Percentiles rank a stretch among this genome's conserved stretches.
phyloP scores from a whole-genome alignment of 2,329 filamentous ascomycete genomes.

The Diaporthe citri region DNA sequence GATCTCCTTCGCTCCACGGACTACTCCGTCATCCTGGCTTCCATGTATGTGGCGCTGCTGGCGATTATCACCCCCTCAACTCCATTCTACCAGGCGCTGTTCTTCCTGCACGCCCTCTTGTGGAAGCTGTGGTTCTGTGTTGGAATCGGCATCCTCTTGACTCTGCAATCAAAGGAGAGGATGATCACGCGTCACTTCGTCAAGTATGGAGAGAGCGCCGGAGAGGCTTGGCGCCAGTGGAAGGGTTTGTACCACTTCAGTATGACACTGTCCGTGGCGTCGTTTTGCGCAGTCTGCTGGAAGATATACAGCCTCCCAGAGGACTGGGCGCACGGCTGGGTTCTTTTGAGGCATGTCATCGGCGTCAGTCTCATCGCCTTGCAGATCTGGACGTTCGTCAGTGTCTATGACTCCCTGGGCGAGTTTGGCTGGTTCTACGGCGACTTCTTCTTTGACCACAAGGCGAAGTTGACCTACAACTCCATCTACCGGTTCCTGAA shows the following conservation, averaged over 20 bases:
- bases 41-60: constrained; percentile 80
- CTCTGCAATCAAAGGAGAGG: constrained; percentile 89
- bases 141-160: constrained; percentile 87
- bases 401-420: constrained; percentile 94
- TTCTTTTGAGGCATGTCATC: constrained; percentile 87
- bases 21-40: constrained; percentile 81
- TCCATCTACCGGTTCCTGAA: constrained; percentile 99
- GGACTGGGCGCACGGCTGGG: constrained; percentile 89
- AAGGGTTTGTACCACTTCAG: constrained; percentile 95
- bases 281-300: constrained; percentile 92
- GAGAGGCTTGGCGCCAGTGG: constrained; percentile 98
- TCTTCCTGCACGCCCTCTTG: constrained; percentile 81
- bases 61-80: constrained; percentile 84
- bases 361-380: constrained; percentile 84
- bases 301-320: constrained; percentile 93
- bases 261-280: constrained; percentile 89
- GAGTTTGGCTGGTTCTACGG: constrained; percentile 99
- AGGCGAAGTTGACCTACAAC: constrained; percentile 90
- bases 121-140: constrained; percentile 95
- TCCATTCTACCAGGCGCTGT: constrained; percentile 79
- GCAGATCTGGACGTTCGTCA: constrained; percentile 92
- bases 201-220: constrained; percentile 91
- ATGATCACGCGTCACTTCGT: constrained; percentile 97
- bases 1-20: constrained; percentile 92
- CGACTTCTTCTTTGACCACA: constrained; percentile 96